phyloP scores from a whole-genome alignment of 192 early-diverging fungal genomes.

The Linnemannia elongata region DNA sequence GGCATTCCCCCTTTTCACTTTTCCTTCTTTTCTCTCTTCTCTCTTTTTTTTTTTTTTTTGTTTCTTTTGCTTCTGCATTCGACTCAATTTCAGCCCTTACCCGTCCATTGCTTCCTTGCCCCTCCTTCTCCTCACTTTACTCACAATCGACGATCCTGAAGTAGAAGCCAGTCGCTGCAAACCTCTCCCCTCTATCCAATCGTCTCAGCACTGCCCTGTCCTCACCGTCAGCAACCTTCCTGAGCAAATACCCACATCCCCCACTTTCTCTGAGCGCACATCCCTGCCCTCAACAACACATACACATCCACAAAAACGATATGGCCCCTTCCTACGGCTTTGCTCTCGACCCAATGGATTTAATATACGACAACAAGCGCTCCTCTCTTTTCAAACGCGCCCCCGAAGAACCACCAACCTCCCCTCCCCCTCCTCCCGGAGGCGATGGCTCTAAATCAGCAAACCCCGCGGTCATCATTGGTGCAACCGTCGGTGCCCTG shows the following conservation, averaged over 20 bases:
- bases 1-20: background rate
- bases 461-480: conserved; percentile 23
- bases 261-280: background rate
- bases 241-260: background rate
- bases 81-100: background rate
- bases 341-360: conserved; percentile 45
- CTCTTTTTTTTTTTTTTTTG: background rate
- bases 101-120: background rate
- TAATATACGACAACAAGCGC: conserved; percentile 25
- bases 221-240: background rate
- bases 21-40: background rate
- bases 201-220: background rate
- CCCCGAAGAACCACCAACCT: background rate
- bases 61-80: background rate
- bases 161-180: background rate
- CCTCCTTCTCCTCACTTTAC: background rate
- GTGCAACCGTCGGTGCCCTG: conserved; percentile 20
- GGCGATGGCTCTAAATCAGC: background rate
- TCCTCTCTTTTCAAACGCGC: conserved; percentile 32
- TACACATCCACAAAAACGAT: background rate
- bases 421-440: background rate
- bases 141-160: background rate
- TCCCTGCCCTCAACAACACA: background rate
- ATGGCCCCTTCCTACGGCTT: conserved; percentile 37
- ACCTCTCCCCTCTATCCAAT: background rate